Base-by-base conservation (phyloP, 495 filamentous ascomycete species). In the Cudoniella acicularis region DNA sequence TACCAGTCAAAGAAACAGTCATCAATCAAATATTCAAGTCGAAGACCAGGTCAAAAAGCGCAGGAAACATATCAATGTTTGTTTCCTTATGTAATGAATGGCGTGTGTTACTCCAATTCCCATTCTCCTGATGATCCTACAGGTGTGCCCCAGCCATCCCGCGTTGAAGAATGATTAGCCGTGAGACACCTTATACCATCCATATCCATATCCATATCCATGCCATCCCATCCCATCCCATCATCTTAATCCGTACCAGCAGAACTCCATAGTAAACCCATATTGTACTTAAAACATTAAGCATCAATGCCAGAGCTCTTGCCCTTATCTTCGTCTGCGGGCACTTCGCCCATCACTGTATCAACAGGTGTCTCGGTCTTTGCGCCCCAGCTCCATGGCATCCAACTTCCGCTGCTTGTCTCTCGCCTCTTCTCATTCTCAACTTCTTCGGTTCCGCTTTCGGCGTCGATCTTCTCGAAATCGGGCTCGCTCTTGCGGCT, bases 401-500 rank as follows among this genome's bases (percentile, higher is more conserved):
- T 77, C 85, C 84, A 87, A 1, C 76, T 71, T 2, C 78, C 77
- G 20, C 70, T 66, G 18, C 42, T 66, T 25, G 51, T 60, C 48
- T 43, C 49, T 45, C 43, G 60, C 46, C 66, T 69, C 56, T 68
- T 66, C 46, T 59, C 55, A 16, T 70, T 69, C 13, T 77, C 69
- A 46, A 75, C 79, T 42, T 80, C 80, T 30, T 71, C 77, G 3
- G 57, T 51, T 1, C 79, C 77, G 63, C 87, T 87, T 55, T 88
- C 87, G n/a, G 79, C 77, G 40, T 91, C 86, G 60, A 96, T 86
- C 65, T 87, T 86, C 65, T 93, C 88, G 68, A 96, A 96, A 59
- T 92, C 90, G 67, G 91, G 65, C 8, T 83, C 73, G 49, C 75
- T 70, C 56, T 73, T 54, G 13, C 72, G 43, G 9, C 56, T 50